Base-by-base conservation (phyloP, 352 stramenopile species). In the Globisporangium radiosum region DNA sequence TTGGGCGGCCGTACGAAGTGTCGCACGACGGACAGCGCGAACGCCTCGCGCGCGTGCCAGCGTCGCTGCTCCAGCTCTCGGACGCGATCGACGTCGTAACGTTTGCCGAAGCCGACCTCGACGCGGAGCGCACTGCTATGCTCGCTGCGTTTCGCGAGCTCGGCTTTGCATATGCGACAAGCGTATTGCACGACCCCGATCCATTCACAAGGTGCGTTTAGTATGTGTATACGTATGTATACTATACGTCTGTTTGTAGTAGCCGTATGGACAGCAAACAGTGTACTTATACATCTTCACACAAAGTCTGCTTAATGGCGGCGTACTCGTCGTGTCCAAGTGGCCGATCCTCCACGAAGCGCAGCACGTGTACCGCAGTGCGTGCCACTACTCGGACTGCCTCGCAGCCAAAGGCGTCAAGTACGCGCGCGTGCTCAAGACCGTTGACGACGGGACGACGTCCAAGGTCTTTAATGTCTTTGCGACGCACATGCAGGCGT, bases 401-500 rank as follows among this genome's bases (percentile, higher is more conserved):
- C 62, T 94, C 38, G 81, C 85, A 1, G 81, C 85, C 10, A 94
- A 94, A 60, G 85, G 85, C 19, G 81, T 92, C 60, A 94, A 94
- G 52, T 94, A 91, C 52, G 81, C 82, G 15, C 75, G 85, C 13
- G 42, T 91, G 10, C 58, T 90, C 58, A 94, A 94, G 57, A 90
- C 64, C 1, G 2, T 2, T 25, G 25, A 1, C 25, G 54, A 77
- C 7, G 38, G 75, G 10, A 62, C 52, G 8, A 56, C 48, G 3
- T 80, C 68, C 55, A 94, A 94, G 62, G 71, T 90, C 7, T 91
- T 92, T 54, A 94, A 94, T 57, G 74, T 94, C 11, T 94, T 92
- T 63, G 81, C 80, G 19, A 92, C 85, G 37, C 85, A 94, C 66
- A 90, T 94, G 79, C 85, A 93, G 78, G 84, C 84, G 7, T 93